Evolutionary conservation across 495 filamentous ascomycete species (phyloP).

Genomic region (Aspergillus haitiensis): DNA sequence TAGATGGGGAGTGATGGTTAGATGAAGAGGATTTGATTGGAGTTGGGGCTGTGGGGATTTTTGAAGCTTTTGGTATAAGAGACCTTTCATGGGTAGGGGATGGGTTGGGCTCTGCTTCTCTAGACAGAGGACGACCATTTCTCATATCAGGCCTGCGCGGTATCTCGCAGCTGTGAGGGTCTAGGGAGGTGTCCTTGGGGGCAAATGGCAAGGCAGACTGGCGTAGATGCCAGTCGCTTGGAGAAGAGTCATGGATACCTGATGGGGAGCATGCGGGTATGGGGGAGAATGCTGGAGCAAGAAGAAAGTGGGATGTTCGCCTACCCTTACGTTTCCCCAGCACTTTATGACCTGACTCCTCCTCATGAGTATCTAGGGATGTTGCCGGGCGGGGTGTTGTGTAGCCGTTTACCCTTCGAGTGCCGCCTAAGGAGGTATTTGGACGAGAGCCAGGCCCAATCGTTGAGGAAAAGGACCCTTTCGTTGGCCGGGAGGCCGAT

Average conservation of each 20-base stretch:
- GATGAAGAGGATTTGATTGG: conserved; percentile 22
- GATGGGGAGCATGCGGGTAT: conserved; percentile 29
- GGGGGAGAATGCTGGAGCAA: conserved; percentile 27
- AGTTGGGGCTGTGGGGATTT: conserved; percentile 25
- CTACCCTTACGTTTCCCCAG: conserved; percentile 71
- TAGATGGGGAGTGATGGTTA: conserved; percentile 27
- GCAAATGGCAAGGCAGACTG: conserved; percentile 7
- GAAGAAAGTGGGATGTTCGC: conserved; percentile 36
- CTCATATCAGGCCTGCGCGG: conserved; percentile 18
- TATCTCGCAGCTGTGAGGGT: conserved; percentile 8
- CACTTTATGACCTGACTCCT: conserved; percentile 43
- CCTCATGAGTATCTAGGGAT: conserved; percentile 57
- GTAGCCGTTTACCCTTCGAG: conserved; percentile 44
- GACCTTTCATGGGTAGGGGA: conserved; percentile 17
- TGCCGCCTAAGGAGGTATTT: conserved; percentile 44
- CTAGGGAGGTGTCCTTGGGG: conserved; percentile 13
- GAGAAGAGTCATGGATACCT: conserved; percentile 19
- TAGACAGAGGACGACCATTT: conserved; percentile 10
- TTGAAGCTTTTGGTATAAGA: conserved; percentile 19
- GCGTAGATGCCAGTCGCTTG: not conserved
- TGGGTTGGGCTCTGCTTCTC: conserved; percentile 10
- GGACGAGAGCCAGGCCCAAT: conserved; percentile 55
- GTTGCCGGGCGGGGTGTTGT: conserved; percentile 58
- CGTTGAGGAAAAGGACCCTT: conserved; percentile 55
- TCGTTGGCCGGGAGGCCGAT: conserved; percentile 50